Base-by-base conservation (phyloP, 2,329 filamentous ascomycete genomes). In the Xylaria digitata region DNA sequence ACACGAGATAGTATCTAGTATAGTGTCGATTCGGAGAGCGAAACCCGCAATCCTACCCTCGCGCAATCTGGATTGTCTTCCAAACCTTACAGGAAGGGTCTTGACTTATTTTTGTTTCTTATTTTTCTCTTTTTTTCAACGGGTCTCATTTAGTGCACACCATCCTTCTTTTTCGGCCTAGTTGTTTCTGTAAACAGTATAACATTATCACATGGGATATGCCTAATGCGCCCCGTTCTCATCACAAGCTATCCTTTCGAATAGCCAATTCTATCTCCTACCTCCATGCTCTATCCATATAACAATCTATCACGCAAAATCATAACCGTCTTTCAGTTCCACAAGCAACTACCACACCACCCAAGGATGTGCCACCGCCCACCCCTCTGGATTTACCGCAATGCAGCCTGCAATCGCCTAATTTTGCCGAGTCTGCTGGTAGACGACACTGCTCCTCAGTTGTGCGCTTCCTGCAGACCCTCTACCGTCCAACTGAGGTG, bases 311-410 rank as follows among this genome's bases (percentile, higher is more conserved):
- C 30, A 17, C 64, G 50, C 64, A 69, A 66, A 68, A 65, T 75
- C 66, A 73, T 72, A 60, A 67, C 71, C 37, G 50, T 63, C 62
- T 65, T 67, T 65, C 67, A 77, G 76, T 71, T 65, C 70, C 73
- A 62, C 63, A 71, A 55, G 52, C 72, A 50, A 65, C 75, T 55
- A 73, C 72, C 23, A 68, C 73, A 26, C 74, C 74, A 43, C 83
- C 84, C 21, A 82, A 84, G 72, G 81, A 88, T 66, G 81, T 88
- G 13, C 86, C 86, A n/a, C 81, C 84, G 45, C 82, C 86, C 50
- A 89, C 87, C 7, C 84, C 86, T 21, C 75, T 89, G 70, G 80
- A 77, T 70, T 80, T 89, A 49, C 87, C 87, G 60, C 75, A 75
- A 52, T 83, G 78, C 71, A 75, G 71, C 46, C 81, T 80, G 42